Evolutionary conservation across 2,329 filamentous ascomycete species (phyloP).

Genomic region (Xylariomycetidae sp.): DNA sequence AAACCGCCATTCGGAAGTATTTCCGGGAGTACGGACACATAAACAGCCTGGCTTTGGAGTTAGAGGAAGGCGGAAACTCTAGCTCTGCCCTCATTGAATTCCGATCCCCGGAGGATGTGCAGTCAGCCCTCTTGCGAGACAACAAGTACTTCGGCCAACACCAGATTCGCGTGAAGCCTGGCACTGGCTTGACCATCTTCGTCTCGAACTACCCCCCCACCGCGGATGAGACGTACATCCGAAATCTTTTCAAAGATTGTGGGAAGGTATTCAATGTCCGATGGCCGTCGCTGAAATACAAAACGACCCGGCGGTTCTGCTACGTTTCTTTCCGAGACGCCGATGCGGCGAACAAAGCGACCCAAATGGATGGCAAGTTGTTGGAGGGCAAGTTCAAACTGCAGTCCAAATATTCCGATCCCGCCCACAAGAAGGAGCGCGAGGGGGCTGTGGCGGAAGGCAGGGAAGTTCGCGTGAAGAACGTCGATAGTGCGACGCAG

Average conservation of each 20-base stretch:
- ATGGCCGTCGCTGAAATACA: constrained; percentile 86
- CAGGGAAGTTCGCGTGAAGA: constrained; percentile 74
- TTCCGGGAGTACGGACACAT: constrained; percentile 87
- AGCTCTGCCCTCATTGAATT: constrained; percentile 81
- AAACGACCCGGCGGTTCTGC: constrained; percentile 86
- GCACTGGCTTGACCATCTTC: constrained; percentile 75
- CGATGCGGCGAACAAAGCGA: constrained; percentile 64
- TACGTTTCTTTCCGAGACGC: constrained; percentile 81
- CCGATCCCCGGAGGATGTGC: constrained; percentile 69
- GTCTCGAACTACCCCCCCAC: constrained; percentile 83
- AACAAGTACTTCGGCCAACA: constrained; percentile 71
- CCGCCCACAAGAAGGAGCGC: constrained; percentile 68
- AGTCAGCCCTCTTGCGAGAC: constrained; percentile 74
- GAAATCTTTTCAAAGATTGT: constrained; percentile 62
- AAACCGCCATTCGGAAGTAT: constrained; percentile 75
- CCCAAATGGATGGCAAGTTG: constrained; percentile 63
- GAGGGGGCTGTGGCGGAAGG: constrained; percentile 79
- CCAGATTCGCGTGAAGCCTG: constrained; percentile 67
- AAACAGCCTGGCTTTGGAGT: constrained; percentile 65
- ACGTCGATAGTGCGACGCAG: constrained; percentile 54
- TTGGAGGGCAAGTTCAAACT: constrained; percentile 65
- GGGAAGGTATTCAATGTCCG: constrained; percentile 81
- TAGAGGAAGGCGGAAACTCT: constrained; percentile 53
- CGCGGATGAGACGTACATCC: constrained; percentile 65
- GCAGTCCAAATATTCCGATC: constrained; percentile 78